Evolutionary conservation across 805 yeast species (phyloP).

Genomic region (Yamadazyma endophytica): DNA sequence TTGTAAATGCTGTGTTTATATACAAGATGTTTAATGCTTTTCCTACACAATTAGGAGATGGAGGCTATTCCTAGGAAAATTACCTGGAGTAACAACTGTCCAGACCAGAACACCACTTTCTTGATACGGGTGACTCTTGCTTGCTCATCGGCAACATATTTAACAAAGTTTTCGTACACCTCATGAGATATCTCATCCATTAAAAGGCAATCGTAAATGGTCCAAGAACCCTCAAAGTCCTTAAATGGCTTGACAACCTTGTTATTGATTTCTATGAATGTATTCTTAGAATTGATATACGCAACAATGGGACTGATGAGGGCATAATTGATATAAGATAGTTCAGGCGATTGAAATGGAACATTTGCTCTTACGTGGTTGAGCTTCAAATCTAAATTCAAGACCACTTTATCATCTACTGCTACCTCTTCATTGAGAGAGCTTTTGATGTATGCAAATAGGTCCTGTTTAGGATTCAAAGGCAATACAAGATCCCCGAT

Average conservation of each 20-base stretch:
- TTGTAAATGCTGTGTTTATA: background rate
- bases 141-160: slow-evolving; percentile 85
- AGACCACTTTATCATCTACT: slow-evolving; percentile 57
- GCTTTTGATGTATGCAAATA: slow-evolving; percentile 2
- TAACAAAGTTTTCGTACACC: slow-evolving; percentile 86
- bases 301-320: slow-evolving; percentile 92
- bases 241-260: slow-evolving; percentile 70
- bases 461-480: slow-evolving; percentile 1
- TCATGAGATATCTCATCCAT: slow-evolving; percentile 90
- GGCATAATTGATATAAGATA: slow-evolving; percentile 90
- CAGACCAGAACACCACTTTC: slow-evolving; percentile 89
- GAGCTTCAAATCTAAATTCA: slow-evolving; percentile 75
- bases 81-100: slow-evolving; percentile 78
- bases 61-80: slow-evolving; percentile 75
- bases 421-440: slow-evolving; percentile 40
- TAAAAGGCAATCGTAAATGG: slow-evolving; percentile 81
- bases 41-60: slow-evolving; percentile 9
- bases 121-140: slow-evolving; percentile 65
- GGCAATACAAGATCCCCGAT: slow-evolving; percentile 87
- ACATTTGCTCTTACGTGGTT: slow-evolving; percentile 86
- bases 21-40: background rate
- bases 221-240: slow-evolving; percentile 97
- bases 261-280: slow-evolving; percentile 84
- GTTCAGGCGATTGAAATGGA: slow-evolving; percentile 81
- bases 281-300: slow-evolving; percentile 84